phyloP scores from a whole-genome alignment of 176 grass and related monocot genomes.

The Aegilops bicornis region DNA sequence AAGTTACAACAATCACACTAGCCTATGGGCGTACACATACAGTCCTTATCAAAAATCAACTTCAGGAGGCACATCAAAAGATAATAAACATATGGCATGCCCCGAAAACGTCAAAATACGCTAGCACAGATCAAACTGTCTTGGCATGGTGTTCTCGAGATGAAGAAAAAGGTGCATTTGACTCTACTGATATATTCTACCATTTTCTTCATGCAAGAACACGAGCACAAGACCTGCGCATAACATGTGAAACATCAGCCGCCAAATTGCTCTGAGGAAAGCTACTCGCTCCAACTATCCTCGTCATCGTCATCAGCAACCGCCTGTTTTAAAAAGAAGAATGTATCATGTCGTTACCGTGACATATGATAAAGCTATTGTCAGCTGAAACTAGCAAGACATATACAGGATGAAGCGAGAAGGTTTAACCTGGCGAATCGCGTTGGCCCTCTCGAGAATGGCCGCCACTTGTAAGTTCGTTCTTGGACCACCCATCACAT shows the following conservation, averaged over 20 bases:
- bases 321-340: constrained; percentile 50
- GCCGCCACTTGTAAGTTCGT: constrained; percentile 84
- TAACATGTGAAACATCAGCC: background rate
- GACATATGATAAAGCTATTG: background rate
- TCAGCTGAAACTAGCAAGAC: constrained; percentile 2
- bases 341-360: background rate
- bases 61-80: background rate
- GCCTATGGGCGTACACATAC: constrained; percentile 16
- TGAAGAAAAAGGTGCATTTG: background rate
- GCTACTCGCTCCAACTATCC: constrained; percentile 87
- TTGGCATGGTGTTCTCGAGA: constrained; percentile 9
- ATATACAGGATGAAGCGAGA: background rate
- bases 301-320: constrained; percentile 77
- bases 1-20: constrained; percentile 18
- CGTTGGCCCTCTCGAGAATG: constrained; percentile 90
- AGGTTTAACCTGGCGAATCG: constrained; percentile 78
- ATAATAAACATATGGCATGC: background rate
- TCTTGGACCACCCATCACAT: constrained; percentile 70
- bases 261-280: constrained; percentile 23
- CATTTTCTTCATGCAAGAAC: constrained; percentile 30
- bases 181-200: background rate
- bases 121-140: background rate
- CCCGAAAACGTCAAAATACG: background rate
- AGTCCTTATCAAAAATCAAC: constrained; percentile 13
- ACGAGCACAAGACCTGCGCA: constrained; percentile 1